Evolutionary conservation across 169 alveolate genomes (phyloP).

Genomic region (Plasmodium knowlesi): DNA sequence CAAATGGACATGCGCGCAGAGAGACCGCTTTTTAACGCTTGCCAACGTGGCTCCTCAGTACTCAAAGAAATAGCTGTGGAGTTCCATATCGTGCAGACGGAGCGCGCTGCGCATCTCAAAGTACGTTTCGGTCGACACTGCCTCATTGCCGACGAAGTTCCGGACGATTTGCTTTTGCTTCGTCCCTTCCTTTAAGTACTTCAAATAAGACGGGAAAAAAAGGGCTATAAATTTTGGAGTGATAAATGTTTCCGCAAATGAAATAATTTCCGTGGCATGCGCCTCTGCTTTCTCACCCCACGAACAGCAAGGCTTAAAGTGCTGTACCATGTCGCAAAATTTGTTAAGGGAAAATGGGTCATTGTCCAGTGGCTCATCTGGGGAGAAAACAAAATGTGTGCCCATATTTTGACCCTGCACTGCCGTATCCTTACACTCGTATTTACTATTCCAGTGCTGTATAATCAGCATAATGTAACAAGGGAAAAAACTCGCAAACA

Average conservation of each 20-base stretch:
- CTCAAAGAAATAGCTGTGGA: conserved; percentile 48
- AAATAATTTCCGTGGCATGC: conserved; percentile 27
- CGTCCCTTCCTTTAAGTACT: conserved; percentile 38
- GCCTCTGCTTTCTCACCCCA: conserved; percentile 13
- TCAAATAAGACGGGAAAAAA: conserved; percentile 67
- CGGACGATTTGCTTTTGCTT: conserved; percentile 56
- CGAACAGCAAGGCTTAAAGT: neutral
- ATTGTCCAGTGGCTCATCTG: neutral
- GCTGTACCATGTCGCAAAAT: conserved; percentile 19
- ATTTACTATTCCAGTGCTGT: conserved; percentile 42
- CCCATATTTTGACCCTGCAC: neutral
- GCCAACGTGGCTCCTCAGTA: conserved; percentile 25
- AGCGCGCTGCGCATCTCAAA: conserved; percentile 66
- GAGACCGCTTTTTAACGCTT: neutral
- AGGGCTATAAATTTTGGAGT: conserved; percentile 75
- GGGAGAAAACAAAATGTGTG: neutral
- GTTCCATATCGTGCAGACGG: conserved; percentile 38
- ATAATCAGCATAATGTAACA: conserved; percentile 45
- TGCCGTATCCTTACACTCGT: neutral
- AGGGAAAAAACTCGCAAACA: conserved; percentile 58
- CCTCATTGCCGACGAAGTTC: conserved; percentile 61
- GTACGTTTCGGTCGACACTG: conserved; percentile 65
- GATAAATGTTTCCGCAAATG: conserved; percentile 58
- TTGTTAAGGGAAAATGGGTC: conserved; percentile 22
- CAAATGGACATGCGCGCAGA: neutral